Evolutionary conservation across 2,329 filamentous ascomycete genomes (phyloP).

Genomic region (Aspergillus fischeri): DNA sequence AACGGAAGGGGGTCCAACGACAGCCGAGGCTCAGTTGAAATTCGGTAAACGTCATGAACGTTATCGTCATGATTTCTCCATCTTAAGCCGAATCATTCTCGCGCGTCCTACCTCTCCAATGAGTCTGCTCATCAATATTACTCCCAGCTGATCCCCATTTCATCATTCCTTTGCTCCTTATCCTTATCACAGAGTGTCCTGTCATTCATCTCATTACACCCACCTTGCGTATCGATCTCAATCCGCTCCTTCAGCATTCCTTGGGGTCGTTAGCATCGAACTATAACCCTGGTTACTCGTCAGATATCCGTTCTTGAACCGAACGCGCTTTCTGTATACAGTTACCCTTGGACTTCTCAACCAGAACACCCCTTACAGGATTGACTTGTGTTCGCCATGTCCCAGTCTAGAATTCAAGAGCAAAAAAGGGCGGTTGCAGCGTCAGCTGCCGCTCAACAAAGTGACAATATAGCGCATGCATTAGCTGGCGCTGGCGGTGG

Average conservation of each 20-base stretch:
- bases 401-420: slow-evolving; percentile 35
- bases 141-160: slow-evolving; percentile 3
- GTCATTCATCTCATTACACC: slow-evolving; percentile 4
- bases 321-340: neutral
- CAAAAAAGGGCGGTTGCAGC: slow-evolving; percentile 40
- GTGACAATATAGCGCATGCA: slow-evolving; percentile 95
- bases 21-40: slow-evolving; percentile 29
- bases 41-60: slow-evolving; percentile 31
- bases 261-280: neutral
- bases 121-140: neutral
- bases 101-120: slow-evolving; percentile 2
- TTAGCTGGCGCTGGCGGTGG: slow-evolving; percentile 90
- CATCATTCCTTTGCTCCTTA: slow-evolving; percentile 7
- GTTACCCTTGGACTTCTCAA: neutral
- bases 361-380: neutral
- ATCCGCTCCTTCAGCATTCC: neutral
- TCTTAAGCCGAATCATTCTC: slow-evolving; percentile 29
- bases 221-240: neutral
- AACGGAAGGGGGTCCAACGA: slow-evolving; percentile 9
- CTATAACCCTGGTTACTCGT: neutral
- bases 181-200: neutral
- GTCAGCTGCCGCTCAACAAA: slow-evolving; percentile 70
- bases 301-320: neutral
- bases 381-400: slow-evolving; percentile 28
- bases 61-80: slow-evolving; percentile 19